Conservation (phyloP, 176 grass and related monocot species). For the Miscanthus lutarioriparius region DNA sequence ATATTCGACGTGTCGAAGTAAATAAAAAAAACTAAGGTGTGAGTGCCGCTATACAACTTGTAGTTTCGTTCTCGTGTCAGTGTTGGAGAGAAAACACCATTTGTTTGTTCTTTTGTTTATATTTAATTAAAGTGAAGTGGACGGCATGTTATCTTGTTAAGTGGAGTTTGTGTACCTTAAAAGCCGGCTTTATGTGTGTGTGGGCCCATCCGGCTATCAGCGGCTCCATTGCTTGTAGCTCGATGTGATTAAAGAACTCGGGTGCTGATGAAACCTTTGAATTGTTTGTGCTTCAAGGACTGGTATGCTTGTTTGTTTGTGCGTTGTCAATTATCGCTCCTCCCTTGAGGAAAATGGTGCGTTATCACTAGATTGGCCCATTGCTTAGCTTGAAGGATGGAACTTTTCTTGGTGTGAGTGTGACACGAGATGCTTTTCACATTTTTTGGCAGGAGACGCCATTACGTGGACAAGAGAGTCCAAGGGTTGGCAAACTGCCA, state of each 20-base stretch:
- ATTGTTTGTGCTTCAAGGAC: neutral
- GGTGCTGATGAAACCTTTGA: constrained; percentile 1
- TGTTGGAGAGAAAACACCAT: constrained; percentile 10
- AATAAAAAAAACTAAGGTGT: neutral
- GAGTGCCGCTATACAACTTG: neutral
- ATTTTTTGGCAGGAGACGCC: neutral
- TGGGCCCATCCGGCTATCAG: constrained; percentile 1
- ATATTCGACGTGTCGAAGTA: neutral
- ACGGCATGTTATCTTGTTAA: constrained; percentile 33
- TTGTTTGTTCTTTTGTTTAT: constrained; percentile 16
- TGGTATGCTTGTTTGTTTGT: neutral
- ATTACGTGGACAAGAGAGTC: neutral
- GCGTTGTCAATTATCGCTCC: neutral
- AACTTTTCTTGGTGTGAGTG: constrained; percentile 29
- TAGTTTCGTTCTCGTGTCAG: neutral
- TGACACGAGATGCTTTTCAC: constrained; percentile 33
- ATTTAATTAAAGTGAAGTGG: constrained; percentile 35
- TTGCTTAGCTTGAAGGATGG: neutral
- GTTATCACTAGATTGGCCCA: neutral
- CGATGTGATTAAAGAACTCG: constrained; percentile 30
- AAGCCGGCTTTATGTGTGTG: constrained; percentile 34
- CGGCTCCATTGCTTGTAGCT: neutral
- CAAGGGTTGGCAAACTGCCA: neutral
- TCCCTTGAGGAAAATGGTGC: neutral
- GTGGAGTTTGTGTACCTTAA: constrained; percentile 35